phyloP scores from a whole-genome alignment of 129 eudicot genomes.

The sunflower (Helianthus annuus) region HanXRQr2.0-SUNRISE NC_035444.2:12523065-12523564 shows the following conservation, averaged over 20 bases:
- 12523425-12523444: too few species aligned
- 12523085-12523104: slow-evolving; percentile 39
- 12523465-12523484: too few species aligned
- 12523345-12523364: too few species aligned
- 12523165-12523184: slow-evolving; percentile 78
- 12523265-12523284: not conserved
- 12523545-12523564: too few species aligned
- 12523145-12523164: slow-evolving; percentile 46
- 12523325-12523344: too few species aligned
- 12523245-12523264: not conserved
- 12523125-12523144: slow-evolving; percentile 7
- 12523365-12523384: too few species aligned
- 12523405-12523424: too few species aligned
- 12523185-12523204: slow-evolving; percentile 99
- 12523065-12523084: slow-evolving; percentile 24
- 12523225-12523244: slow-evolving; percentile 72
- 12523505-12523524: too few species aligned
- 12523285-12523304: not conserved
- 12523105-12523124: slow-evolving; percentile 38
- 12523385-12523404: too few species aligned
- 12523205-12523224: slow-evolving; percentile 96
- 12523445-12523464: too few species aligned
- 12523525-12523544: too few species aligned
- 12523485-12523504: too few species aligned
- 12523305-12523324: not conserved